Percentiles rank a stretch among this genome's conserved stretches.
phyloP scores from a whole-genome alignment of 768 basidiomycete species.

The Hygrophoropsis aurantiaca region DNA sequence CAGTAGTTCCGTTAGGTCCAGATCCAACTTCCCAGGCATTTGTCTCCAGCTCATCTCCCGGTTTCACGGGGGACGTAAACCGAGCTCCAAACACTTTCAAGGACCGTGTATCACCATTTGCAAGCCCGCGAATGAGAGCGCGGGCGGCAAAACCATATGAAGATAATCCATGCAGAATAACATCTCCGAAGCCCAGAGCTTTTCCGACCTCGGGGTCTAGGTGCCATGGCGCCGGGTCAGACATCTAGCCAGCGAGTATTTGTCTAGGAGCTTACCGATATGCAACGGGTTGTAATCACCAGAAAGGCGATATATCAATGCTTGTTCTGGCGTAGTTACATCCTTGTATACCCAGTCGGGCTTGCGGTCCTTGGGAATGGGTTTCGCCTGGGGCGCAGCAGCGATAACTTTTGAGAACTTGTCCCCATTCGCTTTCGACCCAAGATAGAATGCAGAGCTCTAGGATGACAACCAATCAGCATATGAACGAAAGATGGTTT shows the following conservation, averaged over 20 bases:
- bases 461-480: constrained; percentile 18
- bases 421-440: constrained; percentile 60
- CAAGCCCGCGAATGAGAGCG: constrained; percentile 64
- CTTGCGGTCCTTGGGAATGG: constrained; percentile 57
- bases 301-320: constrained; percentile 68
- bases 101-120: constrained; percentile 56
- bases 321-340: constrained; percentile 64
- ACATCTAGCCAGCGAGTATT: background rate
- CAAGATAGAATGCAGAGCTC: constrained; percentile 70
- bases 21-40: constrained; percentile 74
- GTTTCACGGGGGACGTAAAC: constrained; percentile 83
- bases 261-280: constrained; percentile 45
- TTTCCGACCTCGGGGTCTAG: constrained; percentile 75
- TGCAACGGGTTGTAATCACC: constrained; percentile 83
- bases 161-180: constrained; percentile 83
- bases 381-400: constrained; percentile 58
- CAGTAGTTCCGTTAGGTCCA: constrained; percentile 56
- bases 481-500: background rate
- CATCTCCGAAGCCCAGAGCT: constrained; percentile 75
- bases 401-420: constrained; percentile 65
- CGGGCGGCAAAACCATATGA: constrained; percentile 83
- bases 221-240: background rate
- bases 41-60: constrained; percentile 80
- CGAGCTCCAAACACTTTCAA: constrained; percentile 69
- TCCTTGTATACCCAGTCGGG: constrained; percentile 64